Evolutionary conservation across 177 flowering plant genomes (phyloP).

Genomic region (Vitis hybrid): DNA sequence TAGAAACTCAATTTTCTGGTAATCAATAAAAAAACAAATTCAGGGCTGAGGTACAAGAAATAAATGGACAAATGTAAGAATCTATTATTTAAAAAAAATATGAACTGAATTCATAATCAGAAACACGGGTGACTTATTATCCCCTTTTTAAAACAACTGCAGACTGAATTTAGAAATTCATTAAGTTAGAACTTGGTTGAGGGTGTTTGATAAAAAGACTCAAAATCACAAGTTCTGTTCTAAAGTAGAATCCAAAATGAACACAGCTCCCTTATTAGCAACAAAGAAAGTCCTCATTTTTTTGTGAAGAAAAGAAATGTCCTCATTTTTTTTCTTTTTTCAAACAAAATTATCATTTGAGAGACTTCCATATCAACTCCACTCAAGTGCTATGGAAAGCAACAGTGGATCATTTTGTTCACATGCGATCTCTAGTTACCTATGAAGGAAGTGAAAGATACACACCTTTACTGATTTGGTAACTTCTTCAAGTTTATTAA

Average conservation of each 20-base stretch:
- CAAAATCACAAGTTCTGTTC: too few species aligned
- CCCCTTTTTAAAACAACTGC: neutral
- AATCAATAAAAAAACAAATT: neutral
- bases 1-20: conserved; percentile 61
- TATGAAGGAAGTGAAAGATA: neutral
- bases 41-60: neutral
- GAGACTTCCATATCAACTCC: neutral
- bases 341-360: too few species aligned
- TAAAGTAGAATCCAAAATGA: too few species aligned
- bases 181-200: neutral
- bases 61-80: neutral
- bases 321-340: neutral
- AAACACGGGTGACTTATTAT: neutral
- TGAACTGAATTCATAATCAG: neutral
- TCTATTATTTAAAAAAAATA: neutral
- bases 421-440: neutral
- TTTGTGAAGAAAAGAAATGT: neutral
- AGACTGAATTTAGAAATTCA: neutral
- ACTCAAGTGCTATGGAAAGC: neutral
- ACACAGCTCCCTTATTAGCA: neutral
- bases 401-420: neutral
- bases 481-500: conserved; percentile 74
- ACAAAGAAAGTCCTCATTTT: neutral
- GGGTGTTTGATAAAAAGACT: neutral
- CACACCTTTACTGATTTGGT: conserved; percentile 70